Percentiles rank a stretch among this genome's conserved stretches.
Conservation (phyloP, 2,329 filamentous ascomycete genomes). For the Penicillium occitanis region DNA sequence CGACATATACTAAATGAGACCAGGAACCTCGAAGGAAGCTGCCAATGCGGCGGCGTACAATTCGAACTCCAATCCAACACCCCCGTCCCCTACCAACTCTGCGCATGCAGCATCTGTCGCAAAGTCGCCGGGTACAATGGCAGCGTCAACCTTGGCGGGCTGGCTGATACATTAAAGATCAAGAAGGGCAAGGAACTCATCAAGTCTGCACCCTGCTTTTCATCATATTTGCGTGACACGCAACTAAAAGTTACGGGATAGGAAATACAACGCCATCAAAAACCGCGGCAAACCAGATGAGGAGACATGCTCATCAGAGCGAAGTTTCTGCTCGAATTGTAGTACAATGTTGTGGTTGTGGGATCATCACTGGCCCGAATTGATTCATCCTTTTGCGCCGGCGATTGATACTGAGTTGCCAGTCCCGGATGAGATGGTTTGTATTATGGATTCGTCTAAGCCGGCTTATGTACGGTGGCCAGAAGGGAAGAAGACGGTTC, state of each 20-base stretch:
- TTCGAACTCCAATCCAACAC: conserved; percentile 49
- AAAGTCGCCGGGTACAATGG: conserved; percentile 49
- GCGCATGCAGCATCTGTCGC: conserved; percentile 52
- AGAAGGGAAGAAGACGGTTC: conserved; percentile 48
- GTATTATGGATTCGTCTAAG: conserved; percentile 46
- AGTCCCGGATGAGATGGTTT: conserved; percentile 49
- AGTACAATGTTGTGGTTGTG: conserved; percentile 51
- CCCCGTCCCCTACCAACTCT: conserved; percentile 51
- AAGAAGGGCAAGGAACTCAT: conserved; percentile 45
- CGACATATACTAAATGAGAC: neutral
- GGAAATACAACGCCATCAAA: conserved; percentile 49
- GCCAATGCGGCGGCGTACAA: conserved; percentile 51
- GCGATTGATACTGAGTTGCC: conserved; percentile 51
- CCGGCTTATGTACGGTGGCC: conserved; percentile 50
- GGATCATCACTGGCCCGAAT: conserved; percentile 49
- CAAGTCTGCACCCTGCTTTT: conserved; percentile 36
- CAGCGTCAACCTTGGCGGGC: conserved; percentile 49
- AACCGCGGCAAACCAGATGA: conserved; percentile 44
- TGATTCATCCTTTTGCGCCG: conserved; percentile 52
- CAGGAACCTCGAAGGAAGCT: conserved; percentile 51
- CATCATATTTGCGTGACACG: too few relatives aligned
- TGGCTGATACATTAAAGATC: conserved; percentile 45
- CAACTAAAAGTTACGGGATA: conserved; percentile 21
- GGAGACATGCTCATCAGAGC: conserved; percentile 43
- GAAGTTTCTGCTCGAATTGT: conserved; percentile 51